Base-by-base conservation (phyloP, 2,329 filamentous ascomycete species). In the Colletotrichum ledebouriae region DNA sequence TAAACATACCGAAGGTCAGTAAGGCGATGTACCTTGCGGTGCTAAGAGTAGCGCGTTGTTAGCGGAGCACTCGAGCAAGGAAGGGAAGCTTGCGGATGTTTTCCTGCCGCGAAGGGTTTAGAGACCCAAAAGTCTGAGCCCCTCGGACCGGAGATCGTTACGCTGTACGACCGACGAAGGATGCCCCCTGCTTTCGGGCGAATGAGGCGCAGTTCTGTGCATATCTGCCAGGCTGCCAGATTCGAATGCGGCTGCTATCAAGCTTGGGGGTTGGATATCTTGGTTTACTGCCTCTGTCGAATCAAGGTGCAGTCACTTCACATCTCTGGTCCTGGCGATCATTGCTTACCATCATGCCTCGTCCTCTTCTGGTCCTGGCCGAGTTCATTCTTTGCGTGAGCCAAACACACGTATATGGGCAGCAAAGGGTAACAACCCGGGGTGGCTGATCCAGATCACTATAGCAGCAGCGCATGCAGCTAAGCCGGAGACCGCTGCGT, bases 11-110 rank as follows among this genome's bases (percentile, higher is more conserved):
- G 37, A 41, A 29, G 25, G 17, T 25, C 49, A 53, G 25, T 17
- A 53, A 42, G 55, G 37, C 34, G 49, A 44, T 42, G 61, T 58
- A 52, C 56, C 41, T 52, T 39, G 57, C 55, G 55, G 55, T 37
- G 12, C 41, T 11, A 25, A 42, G 50, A 34, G 52, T 50, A 59
- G 65, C 55, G 55, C 33, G 17, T 50, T 44, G 25, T 49, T 33
- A 65, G 50, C 55, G 25, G 42, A 44, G 33, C 46, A 37, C 53
- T 59, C 52, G 53, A 53, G 62, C 62, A 60, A n/a, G 56, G 49
- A 60, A 69, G 66, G 61, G 62, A 69, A 66, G 56, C 62, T 65
- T 69, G 66, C 66, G 60, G 61, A 69, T 66, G 56, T 69, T 61
- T 42, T 69, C 49, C 66, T 53, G 61, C 66, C 42, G 66, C 29